phyloP scores from a whole-genome alignment of 768 basidiomycete genomes.

The Psilocybe azurescens region DNA sequence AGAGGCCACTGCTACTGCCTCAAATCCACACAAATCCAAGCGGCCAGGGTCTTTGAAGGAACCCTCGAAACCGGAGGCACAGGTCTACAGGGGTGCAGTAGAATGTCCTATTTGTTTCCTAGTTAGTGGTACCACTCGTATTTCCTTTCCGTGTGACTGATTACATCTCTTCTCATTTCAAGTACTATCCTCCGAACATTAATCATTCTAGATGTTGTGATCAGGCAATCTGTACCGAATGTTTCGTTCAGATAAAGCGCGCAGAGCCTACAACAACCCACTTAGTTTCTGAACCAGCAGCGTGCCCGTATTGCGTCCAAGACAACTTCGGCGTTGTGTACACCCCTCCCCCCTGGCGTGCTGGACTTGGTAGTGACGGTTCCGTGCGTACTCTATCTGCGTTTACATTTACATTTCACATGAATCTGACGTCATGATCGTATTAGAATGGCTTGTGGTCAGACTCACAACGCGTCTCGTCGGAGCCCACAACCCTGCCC shows the following conservation, averaged over 20 bases:
- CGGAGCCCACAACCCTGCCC: constrained; percentile 46
- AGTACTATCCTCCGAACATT: constrained; percentile 99
- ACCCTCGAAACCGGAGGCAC: constrained; percentile 72
- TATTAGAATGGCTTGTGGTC: constrained; percentile 44
- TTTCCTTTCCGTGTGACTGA: constrained; percentile 26
- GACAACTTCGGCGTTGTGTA: constrained; percentile 97
- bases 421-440: constrained; percentile 9
- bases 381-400: constrained; percentile 49
- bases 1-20: constrained; percentile 42
- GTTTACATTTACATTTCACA: constrained; percentile 5
- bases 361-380: constrained; percentile 79
- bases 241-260: constrained; percentile 99
- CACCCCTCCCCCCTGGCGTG: constrained; percentile 78
- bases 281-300: constrained; percentile 94
- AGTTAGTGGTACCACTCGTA: constrained; percentile 54
- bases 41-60: constrained; percentile 69
- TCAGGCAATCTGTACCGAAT: constrained; percentile 98
- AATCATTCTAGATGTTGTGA: constrained; percentile 98
- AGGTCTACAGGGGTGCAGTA: constrained; percentile 81
- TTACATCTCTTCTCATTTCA: constrained; percentile 31
- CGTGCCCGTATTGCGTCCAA: constrained; percentile 97
- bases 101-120: constrained; percentile 99
- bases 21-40: constrained; percentile 48
- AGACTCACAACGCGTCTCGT: constrained; percentile 55
- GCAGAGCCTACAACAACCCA: constrained; percentile 94